Conservation (phyloP, 495 filamentous ascomycete species). For the Neurospora sp. region DNA sequence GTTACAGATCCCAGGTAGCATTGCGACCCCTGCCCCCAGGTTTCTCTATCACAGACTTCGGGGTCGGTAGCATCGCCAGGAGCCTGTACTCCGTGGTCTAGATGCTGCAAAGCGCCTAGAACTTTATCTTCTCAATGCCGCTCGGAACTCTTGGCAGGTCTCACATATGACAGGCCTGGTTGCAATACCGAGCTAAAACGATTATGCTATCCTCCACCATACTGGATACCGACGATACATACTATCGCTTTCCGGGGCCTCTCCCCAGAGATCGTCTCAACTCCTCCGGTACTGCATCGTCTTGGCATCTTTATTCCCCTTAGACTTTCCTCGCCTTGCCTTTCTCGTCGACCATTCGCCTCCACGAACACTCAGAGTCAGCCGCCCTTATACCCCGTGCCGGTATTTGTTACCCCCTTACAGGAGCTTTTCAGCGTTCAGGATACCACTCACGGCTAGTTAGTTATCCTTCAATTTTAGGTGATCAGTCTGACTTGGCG, state of each 20-base stretch:
- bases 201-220: neutral
- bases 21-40: neutral
- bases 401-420: neutral
- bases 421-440: neutral
- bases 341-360: neutral
- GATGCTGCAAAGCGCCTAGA: neutral
- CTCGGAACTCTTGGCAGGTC: neutral
- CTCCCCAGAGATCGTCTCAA: neutral
- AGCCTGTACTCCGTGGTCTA: neutral
- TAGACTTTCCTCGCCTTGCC: neutral
- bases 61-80: neutral
- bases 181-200: neutral
- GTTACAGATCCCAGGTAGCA: neutral
- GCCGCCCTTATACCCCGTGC: neutral
- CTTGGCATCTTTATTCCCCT: neutral
- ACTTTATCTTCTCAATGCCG: neutral
- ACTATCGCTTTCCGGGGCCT: neutral
- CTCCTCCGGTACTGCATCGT: neutral
- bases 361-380: neutral
- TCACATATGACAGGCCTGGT: neutral
- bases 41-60: neutral
- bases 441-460: neutral
- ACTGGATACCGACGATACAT: neutral
- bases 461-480: neutral
- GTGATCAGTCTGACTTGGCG: neutral